Percentiles rank a stretch among this genome's conserved stretches.
Evolutionary conservation across 148 eudicot genomes (phyloP).

Genomic region (Fagopyrum homotropicum): DNA sequence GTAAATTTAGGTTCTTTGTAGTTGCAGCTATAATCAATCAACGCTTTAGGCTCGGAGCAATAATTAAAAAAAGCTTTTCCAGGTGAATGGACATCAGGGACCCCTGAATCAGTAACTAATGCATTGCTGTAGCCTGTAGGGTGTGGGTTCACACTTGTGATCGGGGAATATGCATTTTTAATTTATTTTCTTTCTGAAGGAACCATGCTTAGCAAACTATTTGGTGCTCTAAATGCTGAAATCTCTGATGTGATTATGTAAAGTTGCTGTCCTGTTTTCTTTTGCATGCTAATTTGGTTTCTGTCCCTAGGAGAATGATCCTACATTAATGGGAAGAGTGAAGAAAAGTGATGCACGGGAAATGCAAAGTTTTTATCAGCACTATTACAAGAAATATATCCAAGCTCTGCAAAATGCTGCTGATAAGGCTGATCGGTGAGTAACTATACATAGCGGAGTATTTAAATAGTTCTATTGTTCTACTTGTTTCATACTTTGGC

Average conservation of each 20-base stretch:
- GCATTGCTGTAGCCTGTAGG: background rate
- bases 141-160: background rate
- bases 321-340: constrained; percentile 88
- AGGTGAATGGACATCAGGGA: background rate
- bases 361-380: constrained; percentile 99
- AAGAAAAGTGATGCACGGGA: constrained; percentile 98
- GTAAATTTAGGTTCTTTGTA: background rate
- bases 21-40: background rate
- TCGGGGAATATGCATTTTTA: background rate
- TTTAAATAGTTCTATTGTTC: background rate
- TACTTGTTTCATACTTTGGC: background rate
- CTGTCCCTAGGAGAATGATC: constrained; percentile 77
- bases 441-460: background rate
- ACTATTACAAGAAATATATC: constrained; percentile 93
- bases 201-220: background rate
- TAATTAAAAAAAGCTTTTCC: background rate
- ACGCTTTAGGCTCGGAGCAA: background rate
- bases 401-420: constrained; percentile 98
- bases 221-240: background rate
- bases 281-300: background rate
- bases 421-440: constrained; percentile 98
- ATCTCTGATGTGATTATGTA: background rate
- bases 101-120: background rate
- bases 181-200: background rate
- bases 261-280: background rate